Evolutionary conservation across 2,329 filamentous ascomycete species (phyloP), one percentile per base, ranked within the genome.

Genomic region (Huntiella abstrusa): DNA sequence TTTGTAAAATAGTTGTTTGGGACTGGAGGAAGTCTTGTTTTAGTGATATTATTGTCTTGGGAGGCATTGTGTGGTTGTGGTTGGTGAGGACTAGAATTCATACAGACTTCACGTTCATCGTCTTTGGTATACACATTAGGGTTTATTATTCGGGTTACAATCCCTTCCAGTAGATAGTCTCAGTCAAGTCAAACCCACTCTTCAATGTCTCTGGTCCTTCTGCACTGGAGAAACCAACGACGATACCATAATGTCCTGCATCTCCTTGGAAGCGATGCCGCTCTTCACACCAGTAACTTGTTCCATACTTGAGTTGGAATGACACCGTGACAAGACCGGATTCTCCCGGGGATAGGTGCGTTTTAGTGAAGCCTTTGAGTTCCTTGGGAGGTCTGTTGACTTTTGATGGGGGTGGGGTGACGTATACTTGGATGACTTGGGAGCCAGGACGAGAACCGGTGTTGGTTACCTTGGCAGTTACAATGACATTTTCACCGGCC

Each of bases 251-350:
- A 41, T 64, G 63, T 28, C 79, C 81, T 56, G 68, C 68, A 61
- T 83, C 78, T 1, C 70, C 70, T 15, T 72, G 69, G 79, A 79
- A 86, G 54, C 73, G 64, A 47, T 70, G 65, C 10, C 72, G 64
- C 51, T 71, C 68, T 62, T 85, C 80, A 53, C 83, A 77, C 67
- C 76, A 85, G 61, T 77, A 85, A 46, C 73, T 73, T 0, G 74
- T 70, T 0, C 73, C 75, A 46, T 81, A 76, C 60, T 80, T 83
- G 55, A 71, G 71, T 50, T 71, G 56, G 42, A 77, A 60, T 3
- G 63, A 60, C 5, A 86, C 64, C n/a, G 66, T 62, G 2, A 76
- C 72, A 5, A 53, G 63, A 61, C 72, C 69, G 39, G 62, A 67
- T 60, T 79, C 68, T 0, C 77, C 79, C 0, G 74, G 64, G 45